Evolutionary conservation across 805 yeast genomes (phyloP), one percentile per base, ranked within the genome.

Genomic region (Tetrapisispora iriomotensis): DNA sequence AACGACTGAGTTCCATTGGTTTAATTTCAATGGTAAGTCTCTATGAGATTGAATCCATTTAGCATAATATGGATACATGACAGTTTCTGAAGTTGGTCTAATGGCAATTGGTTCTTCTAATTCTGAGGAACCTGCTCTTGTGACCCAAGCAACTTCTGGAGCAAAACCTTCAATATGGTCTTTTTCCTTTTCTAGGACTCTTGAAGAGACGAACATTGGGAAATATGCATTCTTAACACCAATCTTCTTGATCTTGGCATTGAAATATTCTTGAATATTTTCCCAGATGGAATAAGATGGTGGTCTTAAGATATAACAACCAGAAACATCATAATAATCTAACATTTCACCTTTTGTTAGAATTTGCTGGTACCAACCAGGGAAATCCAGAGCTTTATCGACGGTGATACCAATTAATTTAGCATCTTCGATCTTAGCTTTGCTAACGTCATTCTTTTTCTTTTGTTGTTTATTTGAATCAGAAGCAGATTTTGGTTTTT

Each of bases 141-240:
- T 92, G 51, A 92, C 98, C 99, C 99, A 92, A 20, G 99, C 99
- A 41, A 92, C 99, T 67, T 92, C 99, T 20, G 99, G 98, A 34
- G 99, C 98, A 62, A 92, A 92, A 33, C 99, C 99, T 66, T 92
- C 98, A 53, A 92, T 77, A 62, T 92, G 99, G 60, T 92, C 99
- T 67, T 92, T 92, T 71, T 92, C 99, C 68, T 80, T 86, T 68
- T 94, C 97, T 55, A 92, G 71, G 18, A 94, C 98, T 52, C 79
- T 76, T 34, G 84, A 71, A 8, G 96, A 87, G 37, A 92, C 97
- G 59, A 92, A 92, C 96, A 92, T 85, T 48, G 99, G 99, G 82
- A 92, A 92, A 64, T 90, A 90, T 20, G 96, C 82, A 66, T 92
- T 92, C 56, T 80, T 77, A 44, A 94, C 98, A 48, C 96, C 98